Evolutionary conservation across 495 filamentous ascomycete genomes (phyloP).

Genomic region (Emericellopsis terricola): DNA sequence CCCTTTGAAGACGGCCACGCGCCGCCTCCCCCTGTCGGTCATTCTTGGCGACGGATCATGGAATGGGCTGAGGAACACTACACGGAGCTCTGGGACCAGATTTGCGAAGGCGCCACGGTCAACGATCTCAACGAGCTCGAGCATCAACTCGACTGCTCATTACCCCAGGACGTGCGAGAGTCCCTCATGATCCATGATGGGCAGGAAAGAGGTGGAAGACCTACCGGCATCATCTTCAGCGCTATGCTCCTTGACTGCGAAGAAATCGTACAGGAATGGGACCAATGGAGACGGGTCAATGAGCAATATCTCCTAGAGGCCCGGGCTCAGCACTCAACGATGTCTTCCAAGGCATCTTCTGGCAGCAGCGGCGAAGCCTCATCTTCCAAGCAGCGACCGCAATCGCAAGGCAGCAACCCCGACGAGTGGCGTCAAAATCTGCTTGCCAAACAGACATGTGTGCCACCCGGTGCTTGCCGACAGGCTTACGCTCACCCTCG

Average conservation of each 20-base stretch:
- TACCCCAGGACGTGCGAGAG: conserved; percentile 86
- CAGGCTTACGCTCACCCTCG: conserved; percentile 87
- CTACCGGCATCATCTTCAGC: conserved; percentile 84
- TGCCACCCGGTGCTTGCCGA: conserved; percentile 71
- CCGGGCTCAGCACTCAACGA: conserved; percentile 32
- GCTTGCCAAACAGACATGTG: conserved; percentile 66
- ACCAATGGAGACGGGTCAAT: conserved; percentile 87
- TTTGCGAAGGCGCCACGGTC: conserved; percentile 73
- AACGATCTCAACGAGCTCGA: conserved; percentile 97
- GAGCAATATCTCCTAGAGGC: conserved; percentile 58
- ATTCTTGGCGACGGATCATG: conserved; percentile 91
- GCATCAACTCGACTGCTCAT: conserved; percentile 84
- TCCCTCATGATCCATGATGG: conserved; percentile 85
- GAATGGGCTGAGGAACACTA: conserved; percentile 90
- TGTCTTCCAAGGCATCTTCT: conserved; percentile 37
- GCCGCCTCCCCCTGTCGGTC: conserved; percentile 67
- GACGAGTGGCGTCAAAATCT: conserved; percentile 69
- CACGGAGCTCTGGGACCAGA: conserved; percentile 80
- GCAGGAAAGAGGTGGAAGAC: conserved; percentile 80
- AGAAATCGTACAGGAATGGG: conserved; percentile 95
- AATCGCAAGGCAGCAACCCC: conserved; percentile 32
- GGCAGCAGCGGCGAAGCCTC: conserved; percentile 35
- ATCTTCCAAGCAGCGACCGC: conserved; percentile 20
- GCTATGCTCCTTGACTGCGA: conserved; percentile 96
- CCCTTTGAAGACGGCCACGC: conserved; percentile 83